Base-by-base conservation (phyloP, 768 basidiomycete species). In the Cystobasidium onofrii region DNA sequence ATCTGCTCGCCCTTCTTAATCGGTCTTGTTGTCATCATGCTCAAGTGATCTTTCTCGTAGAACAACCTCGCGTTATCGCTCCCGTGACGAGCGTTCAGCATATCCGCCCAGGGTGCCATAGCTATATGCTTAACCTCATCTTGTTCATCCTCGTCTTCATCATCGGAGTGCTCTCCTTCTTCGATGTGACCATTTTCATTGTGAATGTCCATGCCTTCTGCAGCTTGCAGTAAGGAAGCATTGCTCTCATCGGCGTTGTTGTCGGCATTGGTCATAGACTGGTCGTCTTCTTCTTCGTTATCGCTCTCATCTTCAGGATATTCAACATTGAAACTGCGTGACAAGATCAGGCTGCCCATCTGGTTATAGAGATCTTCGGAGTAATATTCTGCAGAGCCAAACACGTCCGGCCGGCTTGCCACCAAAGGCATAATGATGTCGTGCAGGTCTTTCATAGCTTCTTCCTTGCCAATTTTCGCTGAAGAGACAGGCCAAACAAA, bases 81-180 rank as follows among this genome's bases (percentile, higher is more conserved):
- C 9, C 86, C 88, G 80, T 87, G 90, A 66, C 88, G 86, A 13
- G 95, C 96, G 78, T 99, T 99, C 62, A 99, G 83, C 83, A 98
- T 87, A 81, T 99, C 96, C 1, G 96, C 96, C 83, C 98, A 87
- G 0, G 95, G 94, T 2, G 97, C 90, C 92, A 98, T 93, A 1
- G 90, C 87, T 12, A 90, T 87, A 75, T 89, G 87, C 12, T 85
- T 84, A 6, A 86, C 82, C 73, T 87, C 85, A 23, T 86, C 86
- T 1, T 81, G 83, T 0, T 86, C 86, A 20, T 87, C 85, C 2
- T 85, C 85, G 60, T 76, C 79, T 78, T 73, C 81, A 64, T 54
- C 80, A 76, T 57, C 80, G 20, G 75, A 64, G 54, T 64, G 60
- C 15, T 73, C 55, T 70, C 76, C 50, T 44, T 78, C 78, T 12